phyloP scores from a whole-genome alignment of 2,329 filamentous ascomycete species.

The Aspergillus flavus region DNA sequence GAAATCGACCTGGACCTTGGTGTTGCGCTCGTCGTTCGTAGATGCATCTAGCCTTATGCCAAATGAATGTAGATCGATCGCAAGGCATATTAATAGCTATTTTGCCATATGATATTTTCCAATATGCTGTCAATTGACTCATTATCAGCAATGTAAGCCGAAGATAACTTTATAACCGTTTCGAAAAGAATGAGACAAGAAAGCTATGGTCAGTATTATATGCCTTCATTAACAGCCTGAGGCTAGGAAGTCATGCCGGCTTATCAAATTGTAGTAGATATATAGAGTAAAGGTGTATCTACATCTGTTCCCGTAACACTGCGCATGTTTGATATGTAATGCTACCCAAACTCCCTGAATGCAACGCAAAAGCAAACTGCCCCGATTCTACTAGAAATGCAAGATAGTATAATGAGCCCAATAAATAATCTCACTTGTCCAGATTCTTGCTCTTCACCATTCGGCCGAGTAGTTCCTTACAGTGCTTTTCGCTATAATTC shows the following conservation, averaged over 20 bases:
- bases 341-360: not conserved
- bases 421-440: conserved; percentile 51
- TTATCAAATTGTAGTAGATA: not conserved
- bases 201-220: not conserved
- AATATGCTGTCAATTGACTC: not conserved
- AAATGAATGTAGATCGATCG: not conserved
- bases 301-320: not conserved
- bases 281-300: not conserved
- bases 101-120: not conserved
- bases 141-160: not conserved
- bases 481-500: conserved; percentile 64
- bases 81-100: not conserved
- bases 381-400: not conserved
- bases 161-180: not conserved
- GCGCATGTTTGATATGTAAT: not conserved
- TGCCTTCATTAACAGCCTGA: not conserved
- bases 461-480: conserved; percentile 64
- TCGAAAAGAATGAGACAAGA: not conserved
- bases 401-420: not conserved
- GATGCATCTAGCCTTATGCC: not conserved
- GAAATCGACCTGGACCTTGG: not conserved
- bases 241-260: not conserved
- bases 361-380: not conserved
- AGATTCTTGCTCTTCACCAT: conserved; percentile 64
- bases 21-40: not conserved